Conservation (phyloP, 345 rosid species). For the Eucalyptus polybractea region DNA sequence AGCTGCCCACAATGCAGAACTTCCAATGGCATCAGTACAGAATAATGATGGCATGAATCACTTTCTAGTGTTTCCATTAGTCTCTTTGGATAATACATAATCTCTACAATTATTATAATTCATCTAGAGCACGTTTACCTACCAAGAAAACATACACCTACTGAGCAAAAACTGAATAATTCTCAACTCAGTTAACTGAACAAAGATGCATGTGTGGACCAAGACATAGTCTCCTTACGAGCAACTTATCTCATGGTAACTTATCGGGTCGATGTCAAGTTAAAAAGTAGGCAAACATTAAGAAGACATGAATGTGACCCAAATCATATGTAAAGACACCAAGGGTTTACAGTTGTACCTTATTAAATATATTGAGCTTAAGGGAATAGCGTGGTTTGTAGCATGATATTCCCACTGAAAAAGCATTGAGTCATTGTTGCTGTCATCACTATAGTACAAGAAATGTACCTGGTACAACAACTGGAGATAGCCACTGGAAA, state of each 20-base stretch:
- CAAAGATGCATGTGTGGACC: not conserved
- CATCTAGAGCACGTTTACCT: not conserved
- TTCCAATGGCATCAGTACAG: not conserved
- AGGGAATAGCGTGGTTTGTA: not conserved
- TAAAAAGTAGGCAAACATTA: not conserved
- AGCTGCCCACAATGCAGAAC: not conserved
- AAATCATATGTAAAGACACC: not conserved
- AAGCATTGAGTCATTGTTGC: not conserved
- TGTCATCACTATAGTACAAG: not conserved
- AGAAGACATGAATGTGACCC: not conserved
- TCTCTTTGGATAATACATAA: not conserved
- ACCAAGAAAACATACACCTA: not conserved
- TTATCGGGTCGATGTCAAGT: not conserved
- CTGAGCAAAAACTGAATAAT: not conserved
- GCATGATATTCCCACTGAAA: not conserved
- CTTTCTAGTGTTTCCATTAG: not conserved
- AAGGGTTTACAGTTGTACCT: not conserved
- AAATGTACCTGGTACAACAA: not conserved
- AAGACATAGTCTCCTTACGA: not conserved
- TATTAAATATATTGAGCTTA: not conserved
- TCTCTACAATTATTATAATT: not conserved
- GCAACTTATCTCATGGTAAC: not conserved
- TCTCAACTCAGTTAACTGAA: not conserved
- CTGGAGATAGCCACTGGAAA: not conserved
- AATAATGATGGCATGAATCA: not conserved